Evolutionary conservation across 805 yeast species (phyloP), one percentile per base, ranked within the genome.

Genomic region (Suhomyces canberraensis): DNA sequence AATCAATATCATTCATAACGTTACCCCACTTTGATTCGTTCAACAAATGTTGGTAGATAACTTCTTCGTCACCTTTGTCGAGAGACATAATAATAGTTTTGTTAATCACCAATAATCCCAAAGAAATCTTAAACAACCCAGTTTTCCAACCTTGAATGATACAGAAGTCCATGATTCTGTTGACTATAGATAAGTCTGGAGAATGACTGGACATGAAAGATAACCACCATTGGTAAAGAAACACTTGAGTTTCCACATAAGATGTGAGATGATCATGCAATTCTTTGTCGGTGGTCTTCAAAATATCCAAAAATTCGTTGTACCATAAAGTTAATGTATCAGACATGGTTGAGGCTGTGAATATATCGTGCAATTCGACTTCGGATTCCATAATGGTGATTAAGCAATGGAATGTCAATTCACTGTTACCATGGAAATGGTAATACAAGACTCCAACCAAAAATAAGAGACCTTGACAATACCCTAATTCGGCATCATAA

Each of bases 381-480:
- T 78, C 79, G 32, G 74, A 63, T 44, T 79, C 83, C 80, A 80
- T 76, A 25, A 79, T 61, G 31, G 72, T 69, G 18, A 77, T 71
- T 40, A 80, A 60, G 8, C 76, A 66, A 53, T 66, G 79, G 56
- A 72, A 79, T 13, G 69, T 78, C 47, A 63, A 56, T 52, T 52
- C 66, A 45, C 50, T 29, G 35, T 56, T 58, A 37, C 50, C 50
- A 17, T 54, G 50, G 35, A 64, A 60, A 31, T 62, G 67, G 46
- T 64, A 68, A 41, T 73, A 64, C 25, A 79, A 58, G 4, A 79
- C 78, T 2, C 82, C 84, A 9, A 78, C 83, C 30, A 79, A 59
- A 47, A 80, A 80, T 17, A 81, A 70, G 14, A 80, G 59, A 5
- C 86, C 86, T 53, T 79, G 86, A 52, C 86, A 79, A 50, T 79